These are phyloP conservation scores for Russula sp. DNA, from an alignment of 768 basidiomycete genomes.

Conservation along the genomic window DNA sequence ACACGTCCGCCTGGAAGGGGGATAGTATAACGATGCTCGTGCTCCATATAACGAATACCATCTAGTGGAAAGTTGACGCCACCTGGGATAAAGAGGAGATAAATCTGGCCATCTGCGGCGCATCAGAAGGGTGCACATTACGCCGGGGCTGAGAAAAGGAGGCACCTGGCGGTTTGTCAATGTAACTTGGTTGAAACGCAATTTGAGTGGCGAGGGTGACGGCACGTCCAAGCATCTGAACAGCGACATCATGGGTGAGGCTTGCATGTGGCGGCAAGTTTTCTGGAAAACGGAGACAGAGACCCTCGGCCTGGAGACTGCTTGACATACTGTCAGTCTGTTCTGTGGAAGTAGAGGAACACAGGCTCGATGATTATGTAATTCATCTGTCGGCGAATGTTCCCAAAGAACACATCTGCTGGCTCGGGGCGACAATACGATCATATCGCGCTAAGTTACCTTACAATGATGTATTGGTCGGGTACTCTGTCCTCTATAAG, in stretches of 20 bases:
- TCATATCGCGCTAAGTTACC: no score
- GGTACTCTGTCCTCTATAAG: not conserved
- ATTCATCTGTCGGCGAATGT: not conserved
- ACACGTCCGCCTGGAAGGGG: conserved; percentile 47
- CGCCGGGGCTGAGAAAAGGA: not conserved
- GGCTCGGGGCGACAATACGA: no score
- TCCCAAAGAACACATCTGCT: no score
- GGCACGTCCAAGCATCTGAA: conserved; percentile 55
- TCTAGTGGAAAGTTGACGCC: conserved; percentile 62
- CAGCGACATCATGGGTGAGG: conserved; percentile 49
- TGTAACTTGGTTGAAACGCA: conserved; percentile 66
- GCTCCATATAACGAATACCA: conserved; percentile 69
- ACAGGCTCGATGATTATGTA: not conserved
- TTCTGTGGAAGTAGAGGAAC: not conserved
- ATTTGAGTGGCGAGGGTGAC: conserved; percentile 44
- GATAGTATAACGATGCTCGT: conserved; percentile 54
- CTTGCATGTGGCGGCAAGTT: conserved; percentile 48
- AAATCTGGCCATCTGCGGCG: conserved; percentile 52
- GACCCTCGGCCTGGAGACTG: conserved; percentile 42
- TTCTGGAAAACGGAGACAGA: conserved; percentile 68
- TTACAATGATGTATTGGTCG: no score
- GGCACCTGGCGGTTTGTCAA: conserved; percentile 69
- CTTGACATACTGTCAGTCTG: not conserved
- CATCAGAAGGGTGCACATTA: not conserved
- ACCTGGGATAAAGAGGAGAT: conserved; percentile 57